Evolutionary conservation across 768 basidiomycete genomes (phyloP).

Genomic region (Pisolithus marmoratus): DNA sequence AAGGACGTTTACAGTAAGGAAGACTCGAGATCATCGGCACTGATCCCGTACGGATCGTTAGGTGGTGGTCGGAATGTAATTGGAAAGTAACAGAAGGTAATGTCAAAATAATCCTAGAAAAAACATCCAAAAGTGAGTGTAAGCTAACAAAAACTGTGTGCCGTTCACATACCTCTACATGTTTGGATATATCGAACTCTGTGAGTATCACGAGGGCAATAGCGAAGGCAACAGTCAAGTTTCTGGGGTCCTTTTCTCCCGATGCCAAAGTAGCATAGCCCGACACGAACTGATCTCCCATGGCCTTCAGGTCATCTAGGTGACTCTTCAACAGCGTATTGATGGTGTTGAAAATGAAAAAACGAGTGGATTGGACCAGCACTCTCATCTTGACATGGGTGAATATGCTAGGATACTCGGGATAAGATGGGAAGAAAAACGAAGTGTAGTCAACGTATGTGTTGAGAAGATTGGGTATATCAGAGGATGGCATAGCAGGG

Average conservation of each 20-base stretch:
- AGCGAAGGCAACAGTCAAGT: slow-evolving; percentile 83
- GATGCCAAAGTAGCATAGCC: slow-evolving; percentile 75
- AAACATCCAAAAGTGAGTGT: too few relatives aligned
- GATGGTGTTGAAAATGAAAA: slow-evolving; percentile 73
- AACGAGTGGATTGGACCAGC: slow-evolving; percentile 76
- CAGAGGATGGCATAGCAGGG: slow-evolving; percentile 56
- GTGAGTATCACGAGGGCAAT: slow-evolving; percentile 80
- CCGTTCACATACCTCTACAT: too few relatives aligned
- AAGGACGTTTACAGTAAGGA: slow-evolving; percentile 51
- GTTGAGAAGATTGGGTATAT: slow-evolving; percentile 53
- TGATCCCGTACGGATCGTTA: too few relatives aligned
- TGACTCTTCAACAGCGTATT: slow-evolving; percentile 47
- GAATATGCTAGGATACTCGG: slow-evolving; percentile 51
- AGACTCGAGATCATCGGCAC: slow-evolving; percentile 74
- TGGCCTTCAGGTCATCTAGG: too few relatives aligned
- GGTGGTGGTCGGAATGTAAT: too few relatives aligned
- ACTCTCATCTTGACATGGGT: slow-evolving; percentile 74
- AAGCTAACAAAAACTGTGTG: too few relatives aligned
- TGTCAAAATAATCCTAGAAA: too few relatives aligned
- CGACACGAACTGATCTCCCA: too few relatives aligned
- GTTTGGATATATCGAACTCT: too few relatives aligned
- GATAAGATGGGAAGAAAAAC: neutral
- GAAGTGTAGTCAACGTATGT: slow-evolving; percentile 42
- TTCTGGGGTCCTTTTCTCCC: slow-evolving; percentile 96
- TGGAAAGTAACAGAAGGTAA: too few relatives aligned